Evolutionary conservation across 1,284 basidiomycete species (phyloP), one percentile per base, ranked within the genome.

Genomic region (Puccinia horiana): DNA sequence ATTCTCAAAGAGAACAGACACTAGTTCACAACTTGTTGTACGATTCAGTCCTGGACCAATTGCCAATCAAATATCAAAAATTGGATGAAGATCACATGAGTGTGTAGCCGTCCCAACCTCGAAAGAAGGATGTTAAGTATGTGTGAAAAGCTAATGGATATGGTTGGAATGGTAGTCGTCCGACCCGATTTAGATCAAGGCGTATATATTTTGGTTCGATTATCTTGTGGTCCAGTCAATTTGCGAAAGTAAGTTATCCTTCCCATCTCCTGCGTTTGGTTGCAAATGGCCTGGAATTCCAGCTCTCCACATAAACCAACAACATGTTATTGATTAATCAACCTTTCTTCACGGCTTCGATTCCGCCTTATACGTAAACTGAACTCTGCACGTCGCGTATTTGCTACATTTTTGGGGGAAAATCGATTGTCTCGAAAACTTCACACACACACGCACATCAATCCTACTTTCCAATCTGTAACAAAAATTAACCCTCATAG

Each of bases 31-130:
- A 81, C 29, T 58, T 81, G 35, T 42, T 81, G 37, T 81, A 56
- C 35, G 67, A 70, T 18, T 74, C 70, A 40, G 79, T 81, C 4
- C 70, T 81, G 18, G 79, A 81, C 40, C 65, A 74, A 65, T 58
- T 81, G 4, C 79, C 79, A 0, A 40, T 56, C 37, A 81, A 81
- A 54, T 81, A 81, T 75, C 79, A 49, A 26, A 63, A 52, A 63
- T 29, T 81, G 70, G 79, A 74, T 65, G 79, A 81, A 52, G 77
- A 79, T 58, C 70, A 74, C 32, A 81, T 81, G 79, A 74, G 79
- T 81, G 20, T 37, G 69, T 72, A 8, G 5, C 56, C 26, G n/a
- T 8, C n/a, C n/a, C 73, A 74, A 14, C n/a, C 26, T 56, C 32
- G 35, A 65, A 18, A 49, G 14, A 23, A 65, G 5, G 8, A 26